Percentiles rank a stretch among this genome's conserved stretches.
Conservation (phyloP, 768 basidiomycete species). For the Tulasnella calospora region DNA sequence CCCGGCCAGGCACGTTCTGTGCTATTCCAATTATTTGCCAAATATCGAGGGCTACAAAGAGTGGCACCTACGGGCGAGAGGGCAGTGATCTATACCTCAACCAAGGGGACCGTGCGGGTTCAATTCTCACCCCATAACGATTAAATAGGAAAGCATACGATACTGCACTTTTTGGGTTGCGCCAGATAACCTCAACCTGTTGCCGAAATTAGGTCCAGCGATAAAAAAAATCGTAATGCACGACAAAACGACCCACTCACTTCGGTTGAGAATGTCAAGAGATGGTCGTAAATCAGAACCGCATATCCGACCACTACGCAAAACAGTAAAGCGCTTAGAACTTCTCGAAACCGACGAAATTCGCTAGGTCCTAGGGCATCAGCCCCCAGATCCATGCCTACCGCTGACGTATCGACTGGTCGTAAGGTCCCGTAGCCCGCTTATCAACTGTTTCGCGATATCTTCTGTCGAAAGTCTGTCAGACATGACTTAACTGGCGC, state of each 20-base stretch:
- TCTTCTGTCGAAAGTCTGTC: neutral
- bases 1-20: neutral
- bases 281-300: neutral
- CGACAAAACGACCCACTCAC: neutral
- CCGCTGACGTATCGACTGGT: neutral
- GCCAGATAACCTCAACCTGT: neutral
- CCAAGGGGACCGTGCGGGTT: too few relatives aligned
- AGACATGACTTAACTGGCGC: neutral
- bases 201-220: neutral
- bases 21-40: neutral
- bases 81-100: neutral
- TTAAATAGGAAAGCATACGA: neutral
- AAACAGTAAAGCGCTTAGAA: neutral
- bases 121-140: neutral
- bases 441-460: neutral
- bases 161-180: neutral
- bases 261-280: neutral
- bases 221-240: neutral
- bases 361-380: neutral
- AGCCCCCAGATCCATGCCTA: neutral
- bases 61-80: neutral
- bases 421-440: neutral
- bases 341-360: neutral
- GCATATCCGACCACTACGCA: neutral
- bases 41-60: neutral